Evolutionary conservation across 305 asterid genomes (phyloP).

Genomic region (Fraxinus floribunda): DNA sequence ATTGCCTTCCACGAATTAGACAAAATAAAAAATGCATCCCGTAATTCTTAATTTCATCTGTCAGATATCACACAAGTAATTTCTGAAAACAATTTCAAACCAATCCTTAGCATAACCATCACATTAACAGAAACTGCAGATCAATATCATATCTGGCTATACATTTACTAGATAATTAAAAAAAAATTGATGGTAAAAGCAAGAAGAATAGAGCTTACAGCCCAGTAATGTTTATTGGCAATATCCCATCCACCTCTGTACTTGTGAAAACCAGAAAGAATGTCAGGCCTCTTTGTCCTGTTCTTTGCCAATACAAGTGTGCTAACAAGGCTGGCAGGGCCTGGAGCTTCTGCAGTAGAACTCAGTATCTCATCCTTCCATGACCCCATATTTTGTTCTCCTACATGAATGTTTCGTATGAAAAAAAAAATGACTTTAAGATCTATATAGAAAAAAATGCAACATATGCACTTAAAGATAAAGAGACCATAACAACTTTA

Average conservation of each 20-base stretch:
- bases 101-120: not conserved
- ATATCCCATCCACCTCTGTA: slow-evolving; percentile 99
- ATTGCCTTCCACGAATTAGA: no score
- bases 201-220: slow-evolving; percentile 51
- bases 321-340: slow-evolving; percentile 45
- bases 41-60: not conserved
- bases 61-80: not conserved
- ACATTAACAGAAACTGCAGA: slow-evolving; percentile 1
- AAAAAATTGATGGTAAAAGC: not conserved
- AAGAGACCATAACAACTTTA: no score
- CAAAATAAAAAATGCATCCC: not conserved
- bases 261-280: slow-evolving; percentile 63
- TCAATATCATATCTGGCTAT: not conserved
- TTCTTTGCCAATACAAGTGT: slow-evolving; percentile 76
- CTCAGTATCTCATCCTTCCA: slow-evolving; percentile 69
- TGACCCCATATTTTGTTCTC: slow-evolving; percentile 56
- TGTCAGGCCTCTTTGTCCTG: slow-evolving; percentile 82
- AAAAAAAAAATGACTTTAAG: no score
- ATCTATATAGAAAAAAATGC: no score
- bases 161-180: not conserved
- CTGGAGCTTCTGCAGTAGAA: slow-evolving; percentile 60
- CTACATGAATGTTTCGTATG: slow-evolving; percentile 36
- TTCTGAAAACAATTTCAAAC: slow-evolving; percentile 1
- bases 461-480: no score
- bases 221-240: slow-evolving; percentile 92